These are phyloP conservation scores for Tetracladium setigerum DNA, from an alignment of 495 filamentous ascomycete genomes.

Conservation along the genomic window DNA sequence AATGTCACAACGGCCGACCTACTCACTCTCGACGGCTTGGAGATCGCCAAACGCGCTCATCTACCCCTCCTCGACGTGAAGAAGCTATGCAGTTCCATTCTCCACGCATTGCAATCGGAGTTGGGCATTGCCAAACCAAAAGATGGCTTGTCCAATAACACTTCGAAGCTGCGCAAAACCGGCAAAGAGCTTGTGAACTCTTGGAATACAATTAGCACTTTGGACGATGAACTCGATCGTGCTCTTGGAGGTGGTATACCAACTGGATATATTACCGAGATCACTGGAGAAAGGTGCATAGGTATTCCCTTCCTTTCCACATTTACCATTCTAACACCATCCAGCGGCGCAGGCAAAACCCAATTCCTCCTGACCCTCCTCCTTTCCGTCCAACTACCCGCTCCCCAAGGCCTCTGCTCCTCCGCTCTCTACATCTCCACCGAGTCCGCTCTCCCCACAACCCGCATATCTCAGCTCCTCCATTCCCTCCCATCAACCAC, in stretches of 20 bases:
- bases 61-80: constrained; percentile 73
- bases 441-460: constrained; percentile 75
- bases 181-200: constrained; percentile 30
- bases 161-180: constrained; percentile 22
- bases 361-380: constrained; percentile 84
- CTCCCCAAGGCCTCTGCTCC: constrained; percentile 59
- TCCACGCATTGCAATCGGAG: constrained; percentile 57
- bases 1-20: constrained; percentile 75
- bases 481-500: constrained; percentile 48
- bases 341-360: constrained; percentile 86
- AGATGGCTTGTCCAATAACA: background rate
- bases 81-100: constrained; percentile 55
- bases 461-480: constrained; percentile 71
- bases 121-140: constrained; percentile 36
- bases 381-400: constrained; percentile 71
- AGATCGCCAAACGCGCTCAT: constrained; percentile 80
- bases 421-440: constrained; percentile 91
- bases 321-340: background rate
- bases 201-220: constrained; percentile 67
- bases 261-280: constrained; percentile 74
- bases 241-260: constrained; percentile 82
- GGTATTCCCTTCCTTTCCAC: background rate
- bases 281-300: constrained; percentile 78
- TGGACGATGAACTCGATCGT: constrained; percentile 65
- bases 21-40: constrained; percentile 71